Percentiles rank a stretch among this genome's conserved stretches.
phyloP scores from a whole-genome alignment of 2,329 filamentous ascomycete genomes.

The Cordyceps militaris region DNA sequence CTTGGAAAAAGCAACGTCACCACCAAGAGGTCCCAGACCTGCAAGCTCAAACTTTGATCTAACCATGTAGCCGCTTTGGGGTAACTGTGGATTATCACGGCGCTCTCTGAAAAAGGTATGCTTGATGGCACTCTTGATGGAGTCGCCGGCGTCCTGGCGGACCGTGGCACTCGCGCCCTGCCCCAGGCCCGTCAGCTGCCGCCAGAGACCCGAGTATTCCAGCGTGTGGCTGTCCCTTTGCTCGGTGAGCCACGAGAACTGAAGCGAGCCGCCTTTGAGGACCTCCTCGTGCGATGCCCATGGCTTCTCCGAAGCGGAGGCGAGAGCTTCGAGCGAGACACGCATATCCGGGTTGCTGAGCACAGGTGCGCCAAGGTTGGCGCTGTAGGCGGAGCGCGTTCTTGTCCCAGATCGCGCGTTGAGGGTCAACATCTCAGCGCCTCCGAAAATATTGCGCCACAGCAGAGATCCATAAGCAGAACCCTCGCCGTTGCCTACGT shows the following conservation, averaged over 20 bases:
- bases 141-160: slow-evolving; percentile 79
- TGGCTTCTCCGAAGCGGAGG: slow-evolving; percentile 78
- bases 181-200: slow-evolving; percentile 76
- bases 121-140: slow-evolving; percentile 77
- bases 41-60: slow-evolving; percentile 78
- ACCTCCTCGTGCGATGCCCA: slow-evolving; percentile 95
- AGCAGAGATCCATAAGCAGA: slow-evolving; percentile 85
- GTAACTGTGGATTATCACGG: slow-evolving; percentile 78
- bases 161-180: slow-evolving; percentile 73
- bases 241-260: slow-evolving; percentile 64
- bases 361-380: slow-evolving; percentile 75
- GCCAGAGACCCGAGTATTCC: slow-evolving; percentile 75
- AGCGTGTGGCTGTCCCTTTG: slow-evolving; percentile 67
- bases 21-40: slow-evolving; percentile 72
- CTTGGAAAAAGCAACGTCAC: slow-evolving; percentile 92
- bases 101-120: slow-evolving; percentile 76
- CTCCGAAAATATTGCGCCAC: slow-evolving; percentile 88
- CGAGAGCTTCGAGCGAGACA: slow-evolving; percentile 70
- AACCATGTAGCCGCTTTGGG: slow-evolving; percentile 72
- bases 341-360: slow-evolving; percentile 76
- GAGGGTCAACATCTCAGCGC: slow-evolving; percentile 80
- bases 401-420: slow-evolving; percentile 86
- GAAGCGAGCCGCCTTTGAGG: slow-evolving; percentile 68
- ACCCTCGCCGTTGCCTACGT: slow-evolving; percentile 87
- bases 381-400: slow-evolving; percentile 86